These are phyloP conservation scores for Hymenoscyphus repandus DNA, from an alignment of 2,329 filamentous ascomycete species.

Conservation along the genomic window DNA sequence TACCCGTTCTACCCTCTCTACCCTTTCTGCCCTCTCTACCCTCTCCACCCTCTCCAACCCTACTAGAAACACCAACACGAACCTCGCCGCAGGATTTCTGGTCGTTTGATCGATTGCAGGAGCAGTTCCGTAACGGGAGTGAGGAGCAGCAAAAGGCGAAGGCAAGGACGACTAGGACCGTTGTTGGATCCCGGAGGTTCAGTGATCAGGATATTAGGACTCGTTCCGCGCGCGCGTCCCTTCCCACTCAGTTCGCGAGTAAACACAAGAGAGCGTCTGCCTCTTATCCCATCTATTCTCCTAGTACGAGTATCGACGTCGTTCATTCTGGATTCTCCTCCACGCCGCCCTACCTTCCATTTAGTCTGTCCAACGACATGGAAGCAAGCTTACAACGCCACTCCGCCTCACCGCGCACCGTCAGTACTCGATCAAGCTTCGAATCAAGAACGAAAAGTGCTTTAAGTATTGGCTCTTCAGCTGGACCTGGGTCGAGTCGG, in stretches of 20 bases:
- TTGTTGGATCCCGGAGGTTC: constrained; percentile 1
- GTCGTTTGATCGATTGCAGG: constrained; percentile 2
- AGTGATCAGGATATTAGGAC: constrained; percentile 23
- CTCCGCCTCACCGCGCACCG: constrained; percentile 14
- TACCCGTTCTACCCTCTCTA: neutral
- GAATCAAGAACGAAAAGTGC: constrained; percentile 26
- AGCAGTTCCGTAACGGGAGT: constrained; percentile 1
- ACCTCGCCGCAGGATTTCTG: neutral
- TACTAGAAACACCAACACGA: neutral
- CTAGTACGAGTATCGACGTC: constrained; percentile 3
- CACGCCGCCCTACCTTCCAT: constrained; percentile 10
- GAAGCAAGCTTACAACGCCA: constrained; percentile 16
- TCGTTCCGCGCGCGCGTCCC: constrained; percentile 15
- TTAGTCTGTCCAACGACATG: constrained; percentile 15
- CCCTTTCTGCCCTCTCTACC: neutral
- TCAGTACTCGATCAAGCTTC: constrained; percentile 19
- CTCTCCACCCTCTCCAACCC: neutral
- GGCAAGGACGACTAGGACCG: neutral
- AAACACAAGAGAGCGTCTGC: constrained; percentile 15
- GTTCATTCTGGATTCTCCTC: constrained; percentile 3
- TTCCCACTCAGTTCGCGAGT: constrained; percentile 3
- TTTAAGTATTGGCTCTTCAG: constrained; percentile 24
- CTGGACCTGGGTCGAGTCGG: constrained; percentile 19
- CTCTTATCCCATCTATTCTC: constrained; percentile 21
- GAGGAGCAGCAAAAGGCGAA: constrained; percentile 2